These are phyloP conservation scores for Solanum medicagineum DNA, from an alignment of 257 asterid genomes.

Conservation along the genomic window DNA sequence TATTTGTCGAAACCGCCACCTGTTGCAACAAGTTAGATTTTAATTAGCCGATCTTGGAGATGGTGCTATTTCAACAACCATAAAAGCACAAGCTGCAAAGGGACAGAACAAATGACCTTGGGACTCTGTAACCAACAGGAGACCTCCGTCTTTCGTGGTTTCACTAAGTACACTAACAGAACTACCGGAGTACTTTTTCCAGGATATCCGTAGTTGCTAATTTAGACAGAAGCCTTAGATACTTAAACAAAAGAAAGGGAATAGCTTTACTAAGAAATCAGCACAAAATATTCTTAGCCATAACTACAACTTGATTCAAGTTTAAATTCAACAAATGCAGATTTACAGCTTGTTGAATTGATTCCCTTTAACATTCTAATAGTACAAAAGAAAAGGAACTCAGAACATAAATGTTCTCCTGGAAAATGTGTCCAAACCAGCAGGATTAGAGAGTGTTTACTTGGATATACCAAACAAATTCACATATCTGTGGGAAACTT, in stretches of 20 bases:
- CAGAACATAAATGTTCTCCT: not conserved
- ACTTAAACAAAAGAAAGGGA: not conserved
- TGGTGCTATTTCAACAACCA: not conserved
- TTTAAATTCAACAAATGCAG: not conserved
- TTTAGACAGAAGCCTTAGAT: not conserved
- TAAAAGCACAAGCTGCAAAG: not conserved
- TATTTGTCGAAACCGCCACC: slow-evolving; percentile 87
- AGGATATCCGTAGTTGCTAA: not conserved
- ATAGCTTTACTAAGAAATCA: not conserved
- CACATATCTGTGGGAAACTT: not conserved
- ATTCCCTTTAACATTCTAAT: not conserved
- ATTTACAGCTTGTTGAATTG: not conserved
- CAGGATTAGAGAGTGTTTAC: not conserved
- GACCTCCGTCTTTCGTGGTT: not conserved
- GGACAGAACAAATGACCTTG: not conserved
- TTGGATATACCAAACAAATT: not conserved
- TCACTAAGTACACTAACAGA: not conserved
- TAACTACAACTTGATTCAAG: not conserved
- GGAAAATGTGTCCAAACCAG: not conserved
- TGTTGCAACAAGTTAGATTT: slow-evolving; percentile 13
- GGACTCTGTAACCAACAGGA: not conserved
- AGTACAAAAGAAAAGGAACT: not conserved
- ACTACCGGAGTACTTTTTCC: not conserved
- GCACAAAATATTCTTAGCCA: not conserved
- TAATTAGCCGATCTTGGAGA: not conserved